These are phyloP conservation scores for Coprinopsis sp. DNA, from an alignment of 768 basidiomycete genomes.

Conservation along the genomic window DNA sequence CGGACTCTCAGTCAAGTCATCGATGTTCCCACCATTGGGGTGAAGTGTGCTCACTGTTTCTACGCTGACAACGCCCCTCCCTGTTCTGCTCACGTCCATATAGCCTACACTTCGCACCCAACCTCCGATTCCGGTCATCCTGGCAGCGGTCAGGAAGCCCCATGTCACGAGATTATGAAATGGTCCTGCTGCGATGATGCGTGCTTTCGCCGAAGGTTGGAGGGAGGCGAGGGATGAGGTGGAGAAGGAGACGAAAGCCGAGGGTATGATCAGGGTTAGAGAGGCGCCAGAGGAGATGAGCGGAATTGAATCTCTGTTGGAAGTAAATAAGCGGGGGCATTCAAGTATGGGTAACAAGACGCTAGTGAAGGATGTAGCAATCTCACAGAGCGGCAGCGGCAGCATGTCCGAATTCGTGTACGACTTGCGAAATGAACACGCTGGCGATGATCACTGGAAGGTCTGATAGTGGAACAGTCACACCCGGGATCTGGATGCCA, in stretches of 20 bases:
- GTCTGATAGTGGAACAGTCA: slow-evolving; percentile 74
- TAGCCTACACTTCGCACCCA: slow-evolving; percentile 41
- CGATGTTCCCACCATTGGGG: neutral
- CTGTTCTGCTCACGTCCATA: slow-evolving; percentile 44
- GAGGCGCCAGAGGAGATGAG: slow-evolving; percentile 58
- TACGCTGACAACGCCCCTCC: slow-evolving; percentile 52
- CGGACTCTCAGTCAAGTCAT: neutral
- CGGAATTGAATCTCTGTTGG: slow-evolving; percentile 63
- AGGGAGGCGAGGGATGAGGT: slow-evolving; percentile 33
- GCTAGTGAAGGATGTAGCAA: no score
- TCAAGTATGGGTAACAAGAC: no score
- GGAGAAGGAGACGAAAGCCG: slow-evolving; percentile 70
- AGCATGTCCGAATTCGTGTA: slow-evolving; percentile 81
- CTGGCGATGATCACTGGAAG: slow-evolving; percentile 60
- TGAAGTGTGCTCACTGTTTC: slow-evolving; percentile 52
- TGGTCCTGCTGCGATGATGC: slow-evolving; percentile 68
- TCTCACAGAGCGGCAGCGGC: slow-evolving; percentile 70
- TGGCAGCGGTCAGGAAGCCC: slow-evolving; percentile 36
- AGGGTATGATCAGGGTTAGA: slow-evolving; percentile 59
- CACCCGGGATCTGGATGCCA: slow-evolving; percentile 63
- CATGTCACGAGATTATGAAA: slow-evolving; percentile 72
- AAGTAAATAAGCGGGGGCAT: no score
- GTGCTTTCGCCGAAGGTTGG: slow-evolving; percentile 40
- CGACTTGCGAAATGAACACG: slow-evolving; percentile 58
- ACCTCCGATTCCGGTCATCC: slow-evolving; percentile 28